A percentile compares a stretch with the other conserved stretches of the same genome.
Evolutionary conservation across 768 basidiomycete genomes (phyloP).

Genomic region (Paxillus rubicundulus): DNA sequence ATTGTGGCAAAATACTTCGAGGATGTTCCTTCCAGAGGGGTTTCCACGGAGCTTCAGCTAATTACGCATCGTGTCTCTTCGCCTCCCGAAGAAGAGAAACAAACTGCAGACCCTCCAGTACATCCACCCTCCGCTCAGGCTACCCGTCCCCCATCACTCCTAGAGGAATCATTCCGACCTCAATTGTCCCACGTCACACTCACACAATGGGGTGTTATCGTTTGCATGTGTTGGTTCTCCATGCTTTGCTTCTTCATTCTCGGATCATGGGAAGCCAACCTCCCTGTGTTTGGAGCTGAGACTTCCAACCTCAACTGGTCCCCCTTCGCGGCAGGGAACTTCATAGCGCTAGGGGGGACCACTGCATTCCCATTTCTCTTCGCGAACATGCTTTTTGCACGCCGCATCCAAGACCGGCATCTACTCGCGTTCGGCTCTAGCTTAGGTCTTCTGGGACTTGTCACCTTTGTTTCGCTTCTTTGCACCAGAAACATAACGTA

Average conservation of each 20-base stretch:
- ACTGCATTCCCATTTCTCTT: constrained; percentile 66
- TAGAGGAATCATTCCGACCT: constrained; percentile 4
- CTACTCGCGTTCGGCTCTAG: constrained; percentile 52
- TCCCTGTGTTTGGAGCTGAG: constrained; percentile 55
- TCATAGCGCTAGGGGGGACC: constrained; percentile 66
- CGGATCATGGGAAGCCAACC: constrained; percentile 66
- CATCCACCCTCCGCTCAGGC: constrained; percentile 1
- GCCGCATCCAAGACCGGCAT: constrained; percentile 57
- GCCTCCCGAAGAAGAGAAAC: constrained; percentile 4
- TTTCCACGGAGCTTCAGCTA: constrained; percentile 9
- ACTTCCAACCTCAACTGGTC: constrained; percentile 47
- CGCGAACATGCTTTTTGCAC: constrained; percentile 54
- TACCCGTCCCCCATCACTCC: neutral
- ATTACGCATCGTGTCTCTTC: neutral
- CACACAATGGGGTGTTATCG: constrained; percentile 50
- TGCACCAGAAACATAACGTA: constrained; percentile 41
- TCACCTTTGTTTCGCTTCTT: constrained; percentile 50
- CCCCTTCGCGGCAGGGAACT: constrained; percentile 65
- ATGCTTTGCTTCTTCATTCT: constrained; percentile 72
- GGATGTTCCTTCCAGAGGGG: constrained; percentile 33
- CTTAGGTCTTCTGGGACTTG: constrained; percentile 51
- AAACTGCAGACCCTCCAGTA: neutral
- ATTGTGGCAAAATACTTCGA: constrained; percentile 37
- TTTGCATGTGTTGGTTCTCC: constrained; percentile 69
- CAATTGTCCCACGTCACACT: constrained; percentile 18